Conservation (phyloP, 176 grass and related monocot genomes). For the Rhipidocladum racemiflorum region DNA sequence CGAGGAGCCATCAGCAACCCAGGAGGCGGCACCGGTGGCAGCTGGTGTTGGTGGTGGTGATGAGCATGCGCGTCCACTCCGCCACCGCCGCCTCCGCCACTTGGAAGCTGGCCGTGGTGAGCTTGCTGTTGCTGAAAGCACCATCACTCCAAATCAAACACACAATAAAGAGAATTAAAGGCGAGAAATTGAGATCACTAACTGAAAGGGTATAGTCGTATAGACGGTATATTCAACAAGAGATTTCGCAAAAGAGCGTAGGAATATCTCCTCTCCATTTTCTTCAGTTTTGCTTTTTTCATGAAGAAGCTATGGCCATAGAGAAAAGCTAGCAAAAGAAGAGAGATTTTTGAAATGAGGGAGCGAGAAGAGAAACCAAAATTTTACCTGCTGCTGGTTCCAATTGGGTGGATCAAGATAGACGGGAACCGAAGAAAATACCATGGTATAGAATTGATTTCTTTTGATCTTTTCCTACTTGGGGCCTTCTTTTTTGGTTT, state of each 20-base stretch:
- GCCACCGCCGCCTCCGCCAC: not conserved
- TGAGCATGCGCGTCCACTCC: slow-evolving; percentile 23
- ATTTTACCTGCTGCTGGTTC: slow-evolving; percentile 70
- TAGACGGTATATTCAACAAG: slow-evolving; percentile 43
- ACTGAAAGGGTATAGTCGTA: slow-evolving; percentile 2
- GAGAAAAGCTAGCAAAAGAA: not conserved
- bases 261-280: slow-evolving; percentile 63
- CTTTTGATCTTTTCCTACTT: slow-evolving; percentile 60
- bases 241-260: slow-evolving; percentile 44
- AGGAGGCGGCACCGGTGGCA: slow-evolving; percentile 20
- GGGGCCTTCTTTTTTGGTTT: slow-evolving; percentile 40
- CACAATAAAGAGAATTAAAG: slow-evolving; percentile 28
- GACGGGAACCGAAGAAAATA: slow-evolving; percentile 84
- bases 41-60: slow-evolving; percentile 36
- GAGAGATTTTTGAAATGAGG: not conserved
- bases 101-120: slow-evolving; percentile 36
- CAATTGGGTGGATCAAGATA: slow-evolving; percentile 96
- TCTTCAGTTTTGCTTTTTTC: slow-evolving; percentile 56
- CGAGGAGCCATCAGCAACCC: slow-evolving; percentile 41
- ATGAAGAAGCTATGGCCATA: slow-evolving; percentile 45
- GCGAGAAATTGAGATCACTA: slow-evolving; percentile 31
- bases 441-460: slow-evolving; percentile 78
- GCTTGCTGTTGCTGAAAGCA: slow-evolving; percentile 54
- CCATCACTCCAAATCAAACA: slow-evolving; percentile 48
- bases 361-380: slow-evolving; percentile 6